Base-by-base conservation (phyloP, 352 stramenopile genomes). In the Phytophthora citricola region DNA sequence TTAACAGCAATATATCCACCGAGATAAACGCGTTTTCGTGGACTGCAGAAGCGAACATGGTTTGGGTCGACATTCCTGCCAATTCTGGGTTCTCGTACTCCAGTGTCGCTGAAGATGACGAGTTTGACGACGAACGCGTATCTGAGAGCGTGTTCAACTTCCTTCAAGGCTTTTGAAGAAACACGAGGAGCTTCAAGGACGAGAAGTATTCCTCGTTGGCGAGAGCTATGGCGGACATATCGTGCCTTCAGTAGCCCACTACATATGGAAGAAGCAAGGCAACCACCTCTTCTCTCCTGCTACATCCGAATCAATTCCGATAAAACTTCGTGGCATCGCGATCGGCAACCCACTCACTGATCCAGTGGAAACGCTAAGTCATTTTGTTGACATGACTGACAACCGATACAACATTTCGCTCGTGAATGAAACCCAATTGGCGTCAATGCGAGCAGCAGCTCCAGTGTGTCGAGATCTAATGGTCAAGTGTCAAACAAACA, bases 61-160 rank as follows among this genome's bases (percentile, higher is more conserved):
- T 91, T 20, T 91, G 79, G 76, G 51, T 91, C 5, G 83, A 91
- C 56, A 72, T 87, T 41, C 82, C 82, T 2, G 69, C 69, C 5
- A 71, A 71, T 38, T 71, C 83, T 6, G 80, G 83, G 3, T 86
- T 83, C 47, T 87, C 78, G 6, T 85, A 83, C 50, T 50, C 60
- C 4, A 36, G 47, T n/a, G 47, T 59, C 10, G 32, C 38, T 0
- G 48, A 60, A 24, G 76, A 88, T 29, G 54, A 58, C 4, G 79
- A 89, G 45, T 24, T 63, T 5, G 74, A 69, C 24, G 79, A 87
- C 45, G 56, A 76, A 45, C 50, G 83, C 39, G 79, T 87, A 12
- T 75, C 67, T 1, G 76, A 78, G 20, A 88, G 87, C 41, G 74
- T 90, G 26, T 88, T 73, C 64, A 69, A 56, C 44, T 91, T 91